Base-by-base conservation (phyloP, 2,329 filamentous ascomycete species). In the Tolypocladium tundrense region DNA sequence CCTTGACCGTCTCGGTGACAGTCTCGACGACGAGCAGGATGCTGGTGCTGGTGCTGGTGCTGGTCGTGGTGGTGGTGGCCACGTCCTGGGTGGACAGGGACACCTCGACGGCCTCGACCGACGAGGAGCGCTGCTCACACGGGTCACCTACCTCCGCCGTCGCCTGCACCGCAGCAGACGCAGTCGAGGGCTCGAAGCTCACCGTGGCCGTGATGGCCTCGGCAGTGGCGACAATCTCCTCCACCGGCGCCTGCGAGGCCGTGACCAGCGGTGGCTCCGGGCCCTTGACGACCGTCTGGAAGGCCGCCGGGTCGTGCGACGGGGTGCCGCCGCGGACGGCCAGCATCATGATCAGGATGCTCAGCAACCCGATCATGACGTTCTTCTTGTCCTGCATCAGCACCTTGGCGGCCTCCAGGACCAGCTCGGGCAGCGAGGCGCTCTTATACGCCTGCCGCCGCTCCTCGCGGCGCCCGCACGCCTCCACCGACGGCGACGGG, bases 311-410 rank as follows among this genome's bases (percentile, higher is more conserved):
- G 10, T 66, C 57, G 21, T 63, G 60, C 19, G 27, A 27, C 27
- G 66, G 58, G 11, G 59, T 60, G 43, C 67, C 59, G 60, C 71
- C 59, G 54, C 71, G 62, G 14, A 79, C 55, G 1, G 80, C 79
- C 11, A 86, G 71, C 35, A 82, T 57, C 16, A 84, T 62, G 2
- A 84, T 76, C n/a, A 86, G 66, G 2, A 81, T 59, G 57, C 79
- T 77, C 55, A 87, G 70, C 0, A 81, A 64, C 6, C 75, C 72
- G 33, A 87, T 86, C n/a, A 77, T 70, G 11, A 86, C 67, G 58
- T 86, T 87, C 71, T 80, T 85, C 58, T 76, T 76, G 63, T 87
- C 84, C 53, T 78, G 76, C 63, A 86, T 65, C 21, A 82, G 68
- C 9, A 86, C 78, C 39, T 77, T 75, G 55, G 74, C 71, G 0